Evolutionary conservation across 331 rosid genomes (phyloP).

Genomic region (Arachis monticola): DNA sequence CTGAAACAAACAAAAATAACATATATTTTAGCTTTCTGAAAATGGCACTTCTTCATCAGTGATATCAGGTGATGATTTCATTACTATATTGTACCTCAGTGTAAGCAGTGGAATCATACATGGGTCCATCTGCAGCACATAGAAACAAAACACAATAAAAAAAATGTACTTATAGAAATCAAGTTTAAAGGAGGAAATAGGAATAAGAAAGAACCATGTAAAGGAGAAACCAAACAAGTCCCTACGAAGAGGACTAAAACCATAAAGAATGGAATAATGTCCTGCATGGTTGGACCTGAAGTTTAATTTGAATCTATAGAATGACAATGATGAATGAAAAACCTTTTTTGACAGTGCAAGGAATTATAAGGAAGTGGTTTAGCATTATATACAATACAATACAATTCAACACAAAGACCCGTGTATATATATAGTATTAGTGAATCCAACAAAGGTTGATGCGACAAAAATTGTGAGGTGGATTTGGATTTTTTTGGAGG

Average conservation of each 20-base stretch:
- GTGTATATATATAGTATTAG: conserved; percentile 17
- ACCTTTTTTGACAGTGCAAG: not conserved
- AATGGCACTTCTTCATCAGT: too few species aligned
- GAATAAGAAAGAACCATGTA: conserved; percentile 51
- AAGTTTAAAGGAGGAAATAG: conserved; percentile 2
- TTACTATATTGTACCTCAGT: conserved; percentile 53
- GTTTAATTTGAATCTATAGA: not conserved
- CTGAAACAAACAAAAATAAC: conserved; percentile 34
- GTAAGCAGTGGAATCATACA: conserved; percentile 80
- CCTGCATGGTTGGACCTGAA: conserved; percentile 32
- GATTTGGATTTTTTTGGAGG: not conserved
- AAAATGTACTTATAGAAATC: not conserved
- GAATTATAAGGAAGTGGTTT: not conserved
- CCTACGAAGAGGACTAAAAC: conserved; percentile 30
- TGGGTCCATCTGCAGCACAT: conserved; percentile 79
- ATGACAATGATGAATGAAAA: conserved; percentile 14
- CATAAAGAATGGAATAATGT: conserved; percentile 9
- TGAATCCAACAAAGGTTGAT: not conserved
- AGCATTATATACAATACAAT: not conserved
- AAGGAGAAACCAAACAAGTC: conserved; percentile 44
- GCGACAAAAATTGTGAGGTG: conserved; percentile 21
- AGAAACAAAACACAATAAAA: not conserved
- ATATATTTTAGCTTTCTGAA: too few species aligned
- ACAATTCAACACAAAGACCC: not conserved
- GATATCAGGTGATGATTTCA: too few species aligned